Evolutionary conservation across 495 filamentous ascomycete species (phyloP), one percentile per base, ranked within the genome.

Genomic region (Penicillium maclennaniae): DNA sequence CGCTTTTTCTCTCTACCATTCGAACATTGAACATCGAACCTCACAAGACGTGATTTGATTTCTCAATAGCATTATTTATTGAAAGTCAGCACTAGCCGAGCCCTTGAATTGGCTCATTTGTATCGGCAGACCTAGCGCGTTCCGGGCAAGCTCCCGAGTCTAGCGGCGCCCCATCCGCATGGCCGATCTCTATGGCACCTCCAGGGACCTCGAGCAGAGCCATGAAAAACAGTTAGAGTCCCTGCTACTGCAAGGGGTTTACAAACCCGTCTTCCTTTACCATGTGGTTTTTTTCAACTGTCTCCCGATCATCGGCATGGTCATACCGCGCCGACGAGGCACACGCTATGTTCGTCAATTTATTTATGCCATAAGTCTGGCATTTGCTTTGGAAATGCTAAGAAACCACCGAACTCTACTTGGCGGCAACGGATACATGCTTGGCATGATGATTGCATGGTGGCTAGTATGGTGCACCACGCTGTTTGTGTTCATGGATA

Each of bases 391-490:
- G 4, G 69, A 76, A 37, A 47, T 66, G 7, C 63, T 81, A 21
- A 55, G 51, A 39, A 62, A 70, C 20, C 72, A 72, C n/a, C 69
- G 79, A 34, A 81, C 82, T 44, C 53, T 78, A 1, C 76, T 80
- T 43, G 80, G 84, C 43, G 86, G 77, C 2, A 67, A 79, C 41
- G 81, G 83, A 0, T 91, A 89, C 58, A 82, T 79, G n/a, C 70
- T 82, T 17, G 91, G 91, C 0, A 54, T 92, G 45, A 61, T 87
- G 20, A 73, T 74, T 0, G 74, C 76, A 12, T 95, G 87, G 86
- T 76, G 77, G 37, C 75, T 83, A 19, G 65, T 93, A 10, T 91
- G 86, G 87, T 72, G 66, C 47, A 68, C 75, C 14, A 77, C 76
- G 0, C 62, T 89, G 57, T 63, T 93, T 26, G 59, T 91, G 3